Evolutionary conservation across 305 asterid genomes (phyloP).

Genomic region (Plantago coronopus): DNA sequence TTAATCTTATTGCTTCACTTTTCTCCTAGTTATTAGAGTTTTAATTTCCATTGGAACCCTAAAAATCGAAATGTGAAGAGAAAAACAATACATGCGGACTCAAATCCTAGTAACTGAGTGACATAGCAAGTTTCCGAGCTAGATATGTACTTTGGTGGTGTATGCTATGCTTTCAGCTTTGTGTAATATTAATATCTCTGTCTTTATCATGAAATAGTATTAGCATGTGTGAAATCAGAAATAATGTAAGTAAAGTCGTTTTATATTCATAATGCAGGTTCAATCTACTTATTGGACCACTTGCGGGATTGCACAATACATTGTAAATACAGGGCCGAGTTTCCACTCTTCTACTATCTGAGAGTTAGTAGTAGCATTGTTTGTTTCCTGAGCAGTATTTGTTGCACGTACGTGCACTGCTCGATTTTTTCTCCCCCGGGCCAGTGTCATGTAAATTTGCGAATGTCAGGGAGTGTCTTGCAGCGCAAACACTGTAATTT

Average conservation of each 20-base stretch:
- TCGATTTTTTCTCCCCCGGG: not conserved
- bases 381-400: not conserved
- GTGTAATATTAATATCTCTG: too few relatives aligned
- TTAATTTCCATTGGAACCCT: not conserved
- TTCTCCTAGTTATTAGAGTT: too few relatives aligned
- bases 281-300: slow-evolving; percentile 12
- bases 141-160: not conserved
- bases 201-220: too few relatives aligned
- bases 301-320: slow-evolving; percentile 1
- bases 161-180: too few relatives aligned
- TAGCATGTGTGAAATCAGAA: too few relatives aligned
- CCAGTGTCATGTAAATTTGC: slow-evolving; percentile 6
- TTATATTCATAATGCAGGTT: slow-evolving; percentile 5
- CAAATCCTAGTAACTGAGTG: not conserved
- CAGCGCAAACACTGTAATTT: slow-evolving; percentile 1
- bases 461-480: slow-evolving; percentile 16
- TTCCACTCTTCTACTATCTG: slow-evolving; percentile 4
- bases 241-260: too few relatives aligned
- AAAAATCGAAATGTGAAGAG: not conserved
- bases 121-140: not conserved
- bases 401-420: not conserved
- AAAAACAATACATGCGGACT: not conserved
- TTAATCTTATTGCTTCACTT: too few relatives aligned
- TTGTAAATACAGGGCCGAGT: slow-evolving; percentile 16
- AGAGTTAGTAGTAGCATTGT: not conserved